Evolutionary conservation across 257 asterid species (phyloP), one percentile per base, ranked within the genome.

Genomic region (Capsicum chinense): DNA sequence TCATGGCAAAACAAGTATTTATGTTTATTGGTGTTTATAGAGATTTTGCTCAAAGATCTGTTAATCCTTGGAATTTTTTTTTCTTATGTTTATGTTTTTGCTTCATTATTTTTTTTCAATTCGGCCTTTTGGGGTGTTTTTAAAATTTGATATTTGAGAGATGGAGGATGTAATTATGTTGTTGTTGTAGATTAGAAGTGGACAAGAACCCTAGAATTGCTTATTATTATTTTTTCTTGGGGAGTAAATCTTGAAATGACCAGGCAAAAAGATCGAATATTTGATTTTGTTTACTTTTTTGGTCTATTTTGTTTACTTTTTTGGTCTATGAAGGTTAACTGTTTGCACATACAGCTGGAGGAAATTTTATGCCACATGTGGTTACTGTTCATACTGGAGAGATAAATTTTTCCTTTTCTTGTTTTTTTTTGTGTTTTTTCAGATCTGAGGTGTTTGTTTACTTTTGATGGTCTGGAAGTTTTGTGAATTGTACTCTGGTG

Each of bases 331-430:
- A 88, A 93, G 98, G 98, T 82, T 96, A 95, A 79, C 82, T 92
- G 86, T 92, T 93, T 85, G 90, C 94, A 71, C 92, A 83, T 91
- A 95, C 99, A 3, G 99, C 99, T 19, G 98, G 98, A 59, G 92
- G 91, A 62, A 95, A 93, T 84, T 95, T 95, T 71, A 93, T 95
- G 50, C 97, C 99, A 11, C 98, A 95, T 81, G 94, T 95, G 74
- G 93, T 95, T 79, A 93, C 93, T 58, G 98, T 92, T 69, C 84
- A 92, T 79, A 79, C 99, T 7, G 99, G 99, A 91, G 98, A 93
- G 97, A 98, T 92, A 88, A 79, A 66, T 26, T 16, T 0, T 48
- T 26, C 26, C 26, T 26, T 26, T 26, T 26, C 26, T 26, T 26
- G 26, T 26, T 59, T n/a, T 21, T 21, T 12, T 15, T 6, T 66